phyloP scores from a whole-genome alignment of 2,329 filamentous ascomycete genomes.

The Ascochyta pisi region DNA sequence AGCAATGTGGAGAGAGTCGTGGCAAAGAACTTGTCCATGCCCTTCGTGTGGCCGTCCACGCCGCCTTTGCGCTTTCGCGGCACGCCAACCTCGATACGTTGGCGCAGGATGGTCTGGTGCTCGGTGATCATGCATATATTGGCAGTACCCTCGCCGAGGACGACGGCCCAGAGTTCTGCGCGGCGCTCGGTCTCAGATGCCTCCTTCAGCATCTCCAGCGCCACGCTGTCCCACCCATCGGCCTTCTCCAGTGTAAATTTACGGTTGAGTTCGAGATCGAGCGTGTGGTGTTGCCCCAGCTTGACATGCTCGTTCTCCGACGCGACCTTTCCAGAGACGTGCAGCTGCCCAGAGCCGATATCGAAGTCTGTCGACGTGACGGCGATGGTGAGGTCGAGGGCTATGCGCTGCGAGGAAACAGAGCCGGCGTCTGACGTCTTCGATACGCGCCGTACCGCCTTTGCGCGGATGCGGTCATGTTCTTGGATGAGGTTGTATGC shows the following conservation, averaged over 20 bases:
- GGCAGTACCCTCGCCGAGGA: conserved; percentile 88
- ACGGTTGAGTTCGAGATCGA: conserved; percentile 85
- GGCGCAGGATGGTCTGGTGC: conserved; percentile 77
- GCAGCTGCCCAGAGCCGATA: conserved; percentile 69
- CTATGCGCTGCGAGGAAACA: conserved; percentile 68
- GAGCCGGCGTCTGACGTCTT: conserved; percentile 66
- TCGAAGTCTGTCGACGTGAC: conserved; percentile 75
- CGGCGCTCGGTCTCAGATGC: conserved; percentile 79
- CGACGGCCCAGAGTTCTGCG: conserved; percentile 84
- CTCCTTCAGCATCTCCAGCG: conserved; percentile 77
- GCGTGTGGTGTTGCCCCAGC: conserved; percentile 71
- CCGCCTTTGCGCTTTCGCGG: conserved; percentile 71
- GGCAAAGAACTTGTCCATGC: conserved; percentile 78
- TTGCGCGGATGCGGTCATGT: conserved; percentile 68
- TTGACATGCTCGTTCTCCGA: conserved; percentile 72
- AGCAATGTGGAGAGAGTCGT: conserved; percentile 77
- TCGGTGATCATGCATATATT: conserved; percentile 85
- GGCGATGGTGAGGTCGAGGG: conserved; percentile 68
- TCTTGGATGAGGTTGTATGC: conserved; percentile 75
- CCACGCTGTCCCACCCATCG: conserved; percentile 86
- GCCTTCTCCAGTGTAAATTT: conserved; percentile 88
- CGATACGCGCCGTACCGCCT: conserved; percentile 71
- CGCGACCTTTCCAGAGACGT: conserved; percentile 70
- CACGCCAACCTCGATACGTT: conserved; percentile 70
- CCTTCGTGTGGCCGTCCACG: conserved; percentile 70